These are phyloP conservation scores for Colletotrichum truncatum DNA, from an alignment of 2,329 filamentous ascomycete genomes.

Conservation along the genomic window DNA sequence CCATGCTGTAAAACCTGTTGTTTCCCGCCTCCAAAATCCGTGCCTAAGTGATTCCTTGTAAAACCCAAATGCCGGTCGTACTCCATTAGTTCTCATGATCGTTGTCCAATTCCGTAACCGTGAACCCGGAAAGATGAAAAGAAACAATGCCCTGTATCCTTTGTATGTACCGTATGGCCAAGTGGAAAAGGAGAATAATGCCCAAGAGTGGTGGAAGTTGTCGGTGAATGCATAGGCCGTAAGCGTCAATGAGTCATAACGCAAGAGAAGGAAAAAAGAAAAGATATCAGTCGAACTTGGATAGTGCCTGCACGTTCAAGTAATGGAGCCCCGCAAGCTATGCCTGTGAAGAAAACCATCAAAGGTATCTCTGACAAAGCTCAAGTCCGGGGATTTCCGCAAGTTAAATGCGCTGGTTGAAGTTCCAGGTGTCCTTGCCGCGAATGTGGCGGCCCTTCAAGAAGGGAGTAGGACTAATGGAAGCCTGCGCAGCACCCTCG, in stretches of 20 bases:
- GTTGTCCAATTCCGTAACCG: slow-evolving; percentile 24
- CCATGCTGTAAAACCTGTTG: slow-evolving; percentile 5
- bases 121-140: slow-evolving; percentile 23
- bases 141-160: slow-evolving; percentile 15
- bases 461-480: slow-evolving; percentile 26
- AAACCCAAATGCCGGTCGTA: slow-evolving; percentile 14
- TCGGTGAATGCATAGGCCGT: not conserved
- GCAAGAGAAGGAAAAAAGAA: not conserved
- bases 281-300: not conserved
- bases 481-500: slow-evolving; percentile 31
- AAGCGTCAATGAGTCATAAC: not conserved
- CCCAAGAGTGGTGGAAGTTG: not conserved
- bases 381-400: not conserved
- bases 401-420: slow-evolving; percentile 15
- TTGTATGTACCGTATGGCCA: slow-evolving; percentile 20
- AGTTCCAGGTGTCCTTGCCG: slow-evolving; percentile 27
- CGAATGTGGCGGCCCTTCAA: slow-evolving; percentile 24
- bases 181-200: slow-evolving; percentile 11
- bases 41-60: not conserved
- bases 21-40: not conserved
- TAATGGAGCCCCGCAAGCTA: not conserved
- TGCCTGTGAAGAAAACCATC: not conserved
- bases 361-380: not conserved
- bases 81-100: slow-evolving; percentile 15
- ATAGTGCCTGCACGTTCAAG: not conserved